These are phyloP conservation scores for Colletotrichum tanaceti DNA, from an alignment of 2,329 filamentous ascomycete genomes.

Conservation along the genomic window DNA sequence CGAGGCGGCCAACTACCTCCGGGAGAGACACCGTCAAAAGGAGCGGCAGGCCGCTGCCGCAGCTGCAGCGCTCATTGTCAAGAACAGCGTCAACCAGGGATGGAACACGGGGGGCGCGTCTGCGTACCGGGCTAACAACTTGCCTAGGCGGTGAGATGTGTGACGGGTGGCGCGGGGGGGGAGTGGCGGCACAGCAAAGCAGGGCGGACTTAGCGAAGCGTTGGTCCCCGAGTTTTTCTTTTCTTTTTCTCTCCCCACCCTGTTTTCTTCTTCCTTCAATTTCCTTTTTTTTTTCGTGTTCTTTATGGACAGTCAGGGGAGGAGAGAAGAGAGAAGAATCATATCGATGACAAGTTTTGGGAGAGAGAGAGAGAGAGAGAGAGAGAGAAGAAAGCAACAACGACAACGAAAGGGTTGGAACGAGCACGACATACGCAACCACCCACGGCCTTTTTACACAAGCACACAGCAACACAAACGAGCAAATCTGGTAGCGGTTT, in stretches of 20 bases:
- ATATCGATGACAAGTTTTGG: slow-evolving; percentile 36
- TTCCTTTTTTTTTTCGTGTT: slow-evolving; percentile 19
- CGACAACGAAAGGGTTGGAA: slow-evolving; percentile 1
- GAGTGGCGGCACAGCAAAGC: neutral
- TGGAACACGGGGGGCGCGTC: slow-evolving; percentile 60
- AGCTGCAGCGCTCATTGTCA: slow-evolving; percentile 93
- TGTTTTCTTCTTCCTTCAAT: neutral
- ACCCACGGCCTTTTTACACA: slow-evolving; percentile 10
- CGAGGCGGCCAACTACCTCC: slow-evolving; percentile 87
- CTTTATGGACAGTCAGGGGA: slow-evolving; percentile 2
- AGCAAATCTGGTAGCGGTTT: slow-evolving; percentile 1
- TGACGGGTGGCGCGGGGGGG: slow-evolving; percentile 12
- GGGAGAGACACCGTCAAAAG: slow-evolving; percentile 91
- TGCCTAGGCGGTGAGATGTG: slow-evolving; percentile 59
- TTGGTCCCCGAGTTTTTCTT: slow-evolving; percentile 5
- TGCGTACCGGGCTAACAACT: slow-evolving; percentile 58
- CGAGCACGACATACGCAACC: slow-evolving; percentile 23
- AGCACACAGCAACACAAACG: slow-evolving; percentile 5
- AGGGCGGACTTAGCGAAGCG: slow-evolving; percentile 21
- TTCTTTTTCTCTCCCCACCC: neutral
- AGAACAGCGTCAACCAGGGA: slow-evolving; percentile 80
- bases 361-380: slow-evolving; percentile 25
- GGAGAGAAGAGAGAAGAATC: neutral
- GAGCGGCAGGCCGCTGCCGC: slow-evolving; percentile 90
- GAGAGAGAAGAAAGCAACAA: slow-evolving; percentile 6